These are phyloP conservation scores for Trichoderma orchidacearum DNA, from an alignment of 495 filamentous ascomycete species.

Conservation along the genomic window DNA sequence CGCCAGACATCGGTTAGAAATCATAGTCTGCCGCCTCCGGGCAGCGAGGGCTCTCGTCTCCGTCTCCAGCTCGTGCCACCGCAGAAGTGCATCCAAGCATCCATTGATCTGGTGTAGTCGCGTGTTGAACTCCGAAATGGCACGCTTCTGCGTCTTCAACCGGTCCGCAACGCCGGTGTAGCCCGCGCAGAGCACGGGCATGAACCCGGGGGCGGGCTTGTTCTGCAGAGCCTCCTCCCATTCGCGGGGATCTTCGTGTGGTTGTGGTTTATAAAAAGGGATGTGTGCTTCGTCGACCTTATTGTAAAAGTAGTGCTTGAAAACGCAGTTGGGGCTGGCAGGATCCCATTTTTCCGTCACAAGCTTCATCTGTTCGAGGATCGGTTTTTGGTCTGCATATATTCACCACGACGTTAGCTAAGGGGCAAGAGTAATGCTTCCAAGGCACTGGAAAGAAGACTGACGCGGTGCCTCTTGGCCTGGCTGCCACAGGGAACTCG, in stretches of 20 bases:
- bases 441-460: constrained; percentile 7
- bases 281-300: constrained; percentile 63
- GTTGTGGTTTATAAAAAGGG: constrained; percentile 67
- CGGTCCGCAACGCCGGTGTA: constrained; percentile 55
- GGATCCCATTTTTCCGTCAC: constrained; percentile 79
- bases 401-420: neutral
- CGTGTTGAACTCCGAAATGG: constrained; percentile 55
- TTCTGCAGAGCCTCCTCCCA: constrained; percentile 89
- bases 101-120: constrained; percentile 89
- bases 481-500: constrained; percentile 33
- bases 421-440: neutral
- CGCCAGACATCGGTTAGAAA: constrained; percentile 68
- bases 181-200: constrained; percentile 50
- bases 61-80: constrained; percentile 69
- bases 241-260: constrained; percentile 64
- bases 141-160: constrained; percentile 61
- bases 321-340: constrained; percentile 51
- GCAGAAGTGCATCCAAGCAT: constrained; percentile 61
- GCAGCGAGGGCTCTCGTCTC: constrained; percentile 69
- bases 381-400: constrained; percentile 54
- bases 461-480: constrained; percentile 27
- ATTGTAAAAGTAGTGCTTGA: constrained; percentile 93
- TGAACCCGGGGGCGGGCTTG: constrained; percentile 63
- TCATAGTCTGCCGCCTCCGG: constrained; percentile 60
- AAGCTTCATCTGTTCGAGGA: constrained; percentile 70